These are phyloP conservation scores for Suillus variegatus DNA, from an alignment of 768 basidiomycete genomes.

Conservation along the genomic window DNA sequence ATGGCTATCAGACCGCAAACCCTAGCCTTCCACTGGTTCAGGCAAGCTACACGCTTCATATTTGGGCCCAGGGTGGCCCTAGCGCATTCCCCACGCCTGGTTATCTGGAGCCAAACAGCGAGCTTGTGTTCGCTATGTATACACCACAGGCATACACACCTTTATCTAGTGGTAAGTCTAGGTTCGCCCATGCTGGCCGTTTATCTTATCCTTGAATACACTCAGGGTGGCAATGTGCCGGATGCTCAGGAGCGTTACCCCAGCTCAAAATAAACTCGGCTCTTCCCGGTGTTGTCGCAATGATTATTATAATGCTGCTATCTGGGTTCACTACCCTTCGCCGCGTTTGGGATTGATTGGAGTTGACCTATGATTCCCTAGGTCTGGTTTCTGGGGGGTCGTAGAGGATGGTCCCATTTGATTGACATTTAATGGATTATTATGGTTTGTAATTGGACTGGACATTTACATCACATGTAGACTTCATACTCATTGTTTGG, in stretches of 20 bases:
- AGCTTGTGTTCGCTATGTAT: constrained; percentile 63
- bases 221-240: constrained; percentile 31
- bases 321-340: constrained; percentile 37
- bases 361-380: background rate
- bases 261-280: constrained; percentile 34
- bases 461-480: constrained; percentile 9
- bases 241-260: constrained; percentile 32
- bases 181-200: background rate
- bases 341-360: constrained; percentile 28
- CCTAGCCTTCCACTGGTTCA: constrained; percentile 58
- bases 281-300: constrained; percentile 34
- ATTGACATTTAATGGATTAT: constrained; percentile 6
- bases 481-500: background rate
- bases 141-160: constrained; percentile 58
- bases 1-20: constrained; percentile 49
- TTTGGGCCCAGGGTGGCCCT: constrained; percentile 58
- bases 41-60: constrained; percentile 58
- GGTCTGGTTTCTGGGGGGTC: background rate
- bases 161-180: constrained; percentile 41
- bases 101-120: constrained; percentile 51
- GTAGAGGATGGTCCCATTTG: background rate
- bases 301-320: constrained; percentile 31
- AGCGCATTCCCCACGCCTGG: constrained; percentile 51
- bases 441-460: constrained; percentile 4
- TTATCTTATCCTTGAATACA: background rate